Conservation (phyloP, 1,284 basidiomycete genomes). For the Ceratobasidium sp. region DNA sequence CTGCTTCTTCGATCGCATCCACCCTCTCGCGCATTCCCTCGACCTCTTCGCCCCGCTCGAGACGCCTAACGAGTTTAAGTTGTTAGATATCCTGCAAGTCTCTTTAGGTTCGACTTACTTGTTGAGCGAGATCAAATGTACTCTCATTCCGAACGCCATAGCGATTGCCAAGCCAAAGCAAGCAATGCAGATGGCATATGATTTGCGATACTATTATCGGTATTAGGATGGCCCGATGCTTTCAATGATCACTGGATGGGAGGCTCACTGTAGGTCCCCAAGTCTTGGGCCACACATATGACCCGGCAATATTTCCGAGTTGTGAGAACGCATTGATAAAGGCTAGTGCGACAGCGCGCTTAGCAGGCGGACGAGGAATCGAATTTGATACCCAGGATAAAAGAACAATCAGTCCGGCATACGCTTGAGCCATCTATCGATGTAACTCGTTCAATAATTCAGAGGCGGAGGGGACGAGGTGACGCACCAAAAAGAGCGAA, state of each 20-base stretch:
- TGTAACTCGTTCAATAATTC: conserved; percentile 23
- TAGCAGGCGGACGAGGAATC: conserved; percentile 74
- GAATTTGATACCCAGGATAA: conserved; percentile 80
- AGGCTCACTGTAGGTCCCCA: conserved; percentile 33
- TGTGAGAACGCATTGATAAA: conserved; percentile 79
- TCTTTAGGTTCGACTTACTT: conserved; percentile 42
- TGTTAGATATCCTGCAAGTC: background rate
- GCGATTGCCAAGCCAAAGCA: conserved; percentile 58
- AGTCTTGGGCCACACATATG: conserved; percentile 65
- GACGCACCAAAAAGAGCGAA: conserved; percentile 66
- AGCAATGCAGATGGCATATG: conserved; percentile 69
- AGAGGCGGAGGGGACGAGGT: background rate
- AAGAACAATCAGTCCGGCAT: conserved; percentile 76
- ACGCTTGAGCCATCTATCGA: conserved; percentile 73
- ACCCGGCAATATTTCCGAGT: conserved; percentile 79
- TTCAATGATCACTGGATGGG: background rate
- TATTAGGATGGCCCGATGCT: no score
- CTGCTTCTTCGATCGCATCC: conserved; percentile 31
- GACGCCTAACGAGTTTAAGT: background rate
- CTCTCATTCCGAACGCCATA: conserved; percentile 69
- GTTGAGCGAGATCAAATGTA: conserved; percentile 66
- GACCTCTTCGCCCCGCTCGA: conserved; percentile 29
- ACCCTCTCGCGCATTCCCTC: conserved; percentile 36
- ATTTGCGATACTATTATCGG: conserved; percentile 58
- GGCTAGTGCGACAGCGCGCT: conserved; percentile 81